Base-by-base conservation (phyloP, 305 asterid species). In the Withania somnifera region DNA sequence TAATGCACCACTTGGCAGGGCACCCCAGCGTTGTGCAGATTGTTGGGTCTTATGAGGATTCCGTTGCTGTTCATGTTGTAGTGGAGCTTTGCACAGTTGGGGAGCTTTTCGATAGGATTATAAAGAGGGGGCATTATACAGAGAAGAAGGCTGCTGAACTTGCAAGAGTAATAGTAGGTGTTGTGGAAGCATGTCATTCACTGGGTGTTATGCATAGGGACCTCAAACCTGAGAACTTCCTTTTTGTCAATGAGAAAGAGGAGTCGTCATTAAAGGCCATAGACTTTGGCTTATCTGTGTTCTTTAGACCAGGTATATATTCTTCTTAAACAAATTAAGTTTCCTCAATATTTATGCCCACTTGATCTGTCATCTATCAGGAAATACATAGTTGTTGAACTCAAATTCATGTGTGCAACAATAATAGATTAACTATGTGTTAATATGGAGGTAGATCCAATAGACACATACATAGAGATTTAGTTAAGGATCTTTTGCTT, bases 81-180 rank as follows among this genome's bases (percentile, higher is more conserved):
- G 89, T 90, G 93, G 96, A 91, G 67, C 91, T 91, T 20, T 91
- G 96, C 61, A 87, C 89, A 0, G 96, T 94, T 11, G 96, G 96
- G 58, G 96, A 91, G 81, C 96, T 91, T 71, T 91, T 91, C n/a
- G 96, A 91, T 83, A 89, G 96, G 91, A 91, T 91, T 58, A 83
- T 91, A 60, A 89, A 88, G 83, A 84, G 92, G 71, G 96, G 96
- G 53, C 94, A 91, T 85, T 91, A 91, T 78, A 86, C 93, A 0
- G 96, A 91, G 80, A 86, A 87, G 79, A 90, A 88, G 83, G 96
- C 94, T n/a, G 96, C 96, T 8, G 91, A 88, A 83, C 93, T 91
- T 13, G 89, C 96, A 15, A 87, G 94, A 86, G 73, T 88, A 5
- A 90, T 90, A 26, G 89, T 90, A 68, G 87, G 92, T 42, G 94